phyloP scores from a whole-genome alignment of 805 yeast genomes.

The Priceomyces carsonii region DNA sequence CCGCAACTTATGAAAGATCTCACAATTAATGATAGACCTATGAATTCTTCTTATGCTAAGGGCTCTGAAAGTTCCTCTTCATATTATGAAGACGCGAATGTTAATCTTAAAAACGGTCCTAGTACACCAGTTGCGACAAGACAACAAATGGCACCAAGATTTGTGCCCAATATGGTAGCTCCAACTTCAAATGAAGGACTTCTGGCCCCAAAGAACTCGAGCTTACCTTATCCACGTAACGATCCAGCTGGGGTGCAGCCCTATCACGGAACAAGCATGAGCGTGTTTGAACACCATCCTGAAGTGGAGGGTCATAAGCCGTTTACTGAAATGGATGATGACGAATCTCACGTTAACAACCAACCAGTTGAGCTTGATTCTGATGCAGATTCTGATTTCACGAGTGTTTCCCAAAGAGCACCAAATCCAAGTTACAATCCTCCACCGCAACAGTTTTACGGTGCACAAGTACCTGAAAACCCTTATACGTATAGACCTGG shows the following conservation, averaged over 20 bases:
- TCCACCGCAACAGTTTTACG: constrained; percentile 8
- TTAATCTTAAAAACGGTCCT: constrained; percentile 31
- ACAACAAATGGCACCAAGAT: constrained; percentile 32
- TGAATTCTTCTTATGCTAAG: constrained; percentile 13
- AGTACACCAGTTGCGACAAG: constrained; percentile 32
- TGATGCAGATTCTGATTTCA: constrained; percentile 62
- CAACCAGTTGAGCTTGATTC: constrained; percentile 23
- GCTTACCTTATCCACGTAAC: constrained; percentile 26
- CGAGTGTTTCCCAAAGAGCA: constrained; percentile 78
- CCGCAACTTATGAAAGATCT: constrained; percentile 37
- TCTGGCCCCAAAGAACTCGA: constrained; percentile 10
- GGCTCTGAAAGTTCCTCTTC: constrained; percentile 7
- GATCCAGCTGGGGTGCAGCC: constrained; percentile 15
- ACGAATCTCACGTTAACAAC: constrained; percentile 10
- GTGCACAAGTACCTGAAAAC: too few species aligned
- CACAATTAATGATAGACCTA: constrained; percentile 20
- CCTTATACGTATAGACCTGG: too few species aligned
- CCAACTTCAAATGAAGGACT: constrained; percentile 21
- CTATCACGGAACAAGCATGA: constrained; percentile 14
- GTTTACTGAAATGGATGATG: constrained; percentile 40
- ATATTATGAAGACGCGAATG: constrained; percentile 15
- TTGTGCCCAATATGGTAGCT: constrained; percentile 26
- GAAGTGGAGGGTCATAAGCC: constrained; percentile 48
- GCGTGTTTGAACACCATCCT: constrained; percentile 47
- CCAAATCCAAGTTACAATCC: constrained; percentile 49